Percentiles rank a stretch among this genome's conserved stretches.
Conservation (phyloP, 164 flowering plant species). For the Macadamia tetraphylla region DNA sequence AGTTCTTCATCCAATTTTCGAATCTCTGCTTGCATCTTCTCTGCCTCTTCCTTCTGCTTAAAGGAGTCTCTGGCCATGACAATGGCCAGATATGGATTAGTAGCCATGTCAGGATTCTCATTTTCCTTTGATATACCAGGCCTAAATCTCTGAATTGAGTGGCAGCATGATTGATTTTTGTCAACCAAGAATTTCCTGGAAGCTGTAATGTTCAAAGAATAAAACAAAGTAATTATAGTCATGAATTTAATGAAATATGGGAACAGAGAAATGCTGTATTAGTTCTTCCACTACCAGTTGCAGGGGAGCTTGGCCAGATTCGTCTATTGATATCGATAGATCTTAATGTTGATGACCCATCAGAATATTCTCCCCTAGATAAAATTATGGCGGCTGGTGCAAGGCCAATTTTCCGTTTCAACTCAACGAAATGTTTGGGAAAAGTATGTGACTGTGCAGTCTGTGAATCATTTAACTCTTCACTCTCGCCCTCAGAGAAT, state of each 20-base stretch:
- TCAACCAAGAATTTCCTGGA: constrained; percentile 27
- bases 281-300: constrained; percentile 37
- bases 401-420: constrained; percentile 56
- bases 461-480: constrained; percentile 65
- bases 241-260: neutral
- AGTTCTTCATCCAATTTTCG: constrained; percentile 65
- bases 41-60: constrained; percentile 63
- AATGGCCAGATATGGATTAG: constrained; percentile 66
- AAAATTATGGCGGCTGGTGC: constrained; percentile 88
- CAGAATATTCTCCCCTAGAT: constrained; percentile 44
- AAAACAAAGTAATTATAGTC: neutral
- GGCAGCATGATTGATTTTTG: constrained; percentile 11
- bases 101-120: constrained; percentile 43
- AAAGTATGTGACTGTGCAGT: constrained; percentile 69
- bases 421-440: constrained; percentile 69
- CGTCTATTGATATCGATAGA: constrained; percentile 57
- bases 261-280: neutral
- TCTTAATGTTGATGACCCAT: constrained; percentile 44
- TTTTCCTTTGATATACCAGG: constrained; percentile 50
- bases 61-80: constrained; percentile 76
- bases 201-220: constrained; percentile 27
- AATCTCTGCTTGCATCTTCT: constrained; percentile 56
- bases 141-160: constrained; percentile 25
- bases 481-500: constrained; percentile 73
- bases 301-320: constrained; percentile 48